Conservation (phyloP, 2,329 filamentous ascomycete genomes). For the Talaromyces sp. region DNA sequence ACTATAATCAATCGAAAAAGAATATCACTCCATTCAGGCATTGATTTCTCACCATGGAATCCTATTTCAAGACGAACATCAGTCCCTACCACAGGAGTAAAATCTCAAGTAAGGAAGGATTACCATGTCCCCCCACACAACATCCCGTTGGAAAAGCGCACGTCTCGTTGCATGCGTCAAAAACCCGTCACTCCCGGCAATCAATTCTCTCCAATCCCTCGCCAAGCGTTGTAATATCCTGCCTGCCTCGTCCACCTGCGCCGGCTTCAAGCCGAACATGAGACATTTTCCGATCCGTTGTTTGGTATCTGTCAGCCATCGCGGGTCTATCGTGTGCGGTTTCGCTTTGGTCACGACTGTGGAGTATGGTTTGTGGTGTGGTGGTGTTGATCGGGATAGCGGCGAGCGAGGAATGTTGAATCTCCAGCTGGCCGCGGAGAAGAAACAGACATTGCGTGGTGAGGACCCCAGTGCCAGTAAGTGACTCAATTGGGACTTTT, state of each 20-base stretch:
- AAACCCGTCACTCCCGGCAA: slow-evolving; percentile 73
- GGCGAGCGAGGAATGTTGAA: background rate
- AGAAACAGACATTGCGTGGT: background rate
- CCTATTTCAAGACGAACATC: slow-evolving; percentile 29
- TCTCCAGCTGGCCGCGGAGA: background rate
- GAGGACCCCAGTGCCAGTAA: background rate
- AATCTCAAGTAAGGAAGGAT: background rate
- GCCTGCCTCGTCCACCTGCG: slow-evolving; percentile 58
- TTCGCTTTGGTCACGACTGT: background rate
- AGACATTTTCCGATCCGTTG: slow-evolving; percentile 70
- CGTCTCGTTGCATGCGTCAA: slow-evolving; percentile 61
- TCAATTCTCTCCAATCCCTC: slow-evolving; percentile 66
- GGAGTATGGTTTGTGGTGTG: background rate
- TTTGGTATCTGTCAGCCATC: slow-evolving; percentile 70
- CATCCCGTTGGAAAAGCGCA: slow-evolving; percentile 62
- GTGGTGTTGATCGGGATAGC: background rate
- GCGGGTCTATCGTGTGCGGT: slow-evolving; percentile 42
- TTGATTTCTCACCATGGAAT: slow-evolving; percentile 43
- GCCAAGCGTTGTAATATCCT: slow-evolving; percentile 59
- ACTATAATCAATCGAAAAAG: background rate
- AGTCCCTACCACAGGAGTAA: slow-evolving; percentile 18
- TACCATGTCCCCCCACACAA: slow-evolving; percentile 87
- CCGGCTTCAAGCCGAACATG: slow-evolving; percentile 63
- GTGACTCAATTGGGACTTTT: background rate
- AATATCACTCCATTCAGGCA: background rate